These are phyloP conservation scores for Trichophaea hybrida DNA, from an alignment of 2,329 filamentous ascomycete species.

Conservation along the genomic window DNA sequence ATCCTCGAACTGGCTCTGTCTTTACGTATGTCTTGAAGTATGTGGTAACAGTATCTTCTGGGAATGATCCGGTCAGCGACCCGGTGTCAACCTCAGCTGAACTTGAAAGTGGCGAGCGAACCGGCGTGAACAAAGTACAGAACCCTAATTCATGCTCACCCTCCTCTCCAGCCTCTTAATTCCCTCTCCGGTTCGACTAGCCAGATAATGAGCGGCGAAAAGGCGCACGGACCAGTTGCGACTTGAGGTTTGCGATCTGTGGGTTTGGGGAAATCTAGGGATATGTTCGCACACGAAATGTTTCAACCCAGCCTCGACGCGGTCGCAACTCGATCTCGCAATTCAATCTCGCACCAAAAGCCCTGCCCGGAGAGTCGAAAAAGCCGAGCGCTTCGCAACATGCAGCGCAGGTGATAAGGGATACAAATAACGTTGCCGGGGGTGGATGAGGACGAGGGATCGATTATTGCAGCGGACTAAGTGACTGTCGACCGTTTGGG, in stretches of 20 bases:
- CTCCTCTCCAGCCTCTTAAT: slow-evolving; percentile 14
- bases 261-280: slow-evolving; percentile 7
- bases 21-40: neutral
- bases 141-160: slow-evolving; percentile 22
- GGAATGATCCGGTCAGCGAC: neutral
- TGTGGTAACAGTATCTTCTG: neutral
- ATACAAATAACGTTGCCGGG: neutral
- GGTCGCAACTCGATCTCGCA: slow-evolving; percentile 16
- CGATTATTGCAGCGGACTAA: neutral
- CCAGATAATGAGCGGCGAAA: neutral
- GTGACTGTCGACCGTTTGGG: neutral
- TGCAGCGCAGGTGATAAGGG: neutral
- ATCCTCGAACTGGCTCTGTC: neutral
- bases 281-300: slow-evolving; percentile 1
- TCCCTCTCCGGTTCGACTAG: neutral
- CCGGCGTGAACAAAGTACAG: slow-evolving; percentile 21
- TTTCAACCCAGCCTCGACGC: slow-evolving; percentile 22
- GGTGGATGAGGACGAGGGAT: neutral
- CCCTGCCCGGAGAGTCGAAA: slow-evolving; percentile 20
- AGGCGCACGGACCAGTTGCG: slow-evolving; percentile 16
- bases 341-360: slow-evolving; percentile 5
- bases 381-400: slow-evolving; percentile 3
- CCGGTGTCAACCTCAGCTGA: slow-evolving; percentile 20
- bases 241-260: slow-evolving; percentile 11
- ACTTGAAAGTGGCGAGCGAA: slow-evolving; percentile 17